phyloP scores from a whole-genome alignment of 164 flowering plant species.

The Nymphaea colorata region DNA sequence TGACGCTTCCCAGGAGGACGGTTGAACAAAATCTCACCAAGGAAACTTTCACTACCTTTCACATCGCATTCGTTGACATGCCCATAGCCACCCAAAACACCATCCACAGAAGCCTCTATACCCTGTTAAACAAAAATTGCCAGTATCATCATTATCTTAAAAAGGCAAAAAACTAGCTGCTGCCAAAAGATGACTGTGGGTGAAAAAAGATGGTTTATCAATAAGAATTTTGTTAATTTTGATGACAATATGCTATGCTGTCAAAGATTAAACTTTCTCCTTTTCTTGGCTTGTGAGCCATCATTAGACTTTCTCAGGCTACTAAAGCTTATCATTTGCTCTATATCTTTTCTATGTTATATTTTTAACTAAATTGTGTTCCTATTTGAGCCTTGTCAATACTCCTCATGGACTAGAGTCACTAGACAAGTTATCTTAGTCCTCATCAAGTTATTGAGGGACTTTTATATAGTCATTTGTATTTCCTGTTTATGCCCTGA shows the following conservation, averaged over 20 bases:
- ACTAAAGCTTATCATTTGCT: background rate
- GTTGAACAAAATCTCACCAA: constrained; percentile 43
- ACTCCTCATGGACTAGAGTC: too few species aligned
- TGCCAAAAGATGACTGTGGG: background rate
- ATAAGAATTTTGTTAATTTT: background rate
- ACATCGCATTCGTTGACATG: constrained; percentile 73
- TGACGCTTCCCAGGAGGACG: constrained; percentile 24
- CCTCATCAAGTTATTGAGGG: too few species aligned
- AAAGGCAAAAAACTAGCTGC: background rate
- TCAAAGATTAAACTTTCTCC: background rate
- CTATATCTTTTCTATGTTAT: too few species aligned
- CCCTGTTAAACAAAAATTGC: constrained; percentile 27
- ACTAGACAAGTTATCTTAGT: too few species aligned
- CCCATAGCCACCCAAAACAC: constrained; percentile 90
- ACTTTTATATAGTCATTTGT: too few species aligned
- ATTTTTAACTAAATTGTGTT: too few species aligned
- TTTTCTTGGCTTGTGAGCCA: background rate
- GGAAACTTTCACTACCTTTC: constrained; percentile 62
- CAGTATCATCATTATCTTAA: background rate
- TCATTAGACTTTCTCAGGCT: background rate
- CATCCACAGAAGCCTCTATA: constrained; percentile 88
- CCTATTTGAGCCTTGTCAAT: too few species aligned
- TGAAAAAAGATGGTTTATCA: background rate
- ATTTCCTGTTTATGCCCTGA: too few species aligned
- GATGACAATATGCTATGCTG: background rate